A percentile compares a stretch with the other conserved stretches of the same genome.
These are phyloP conservation scores for Rhododendron vialii DNA, from an alignment of 148 eudicot species.

Conservation along the genomic window DNA sequence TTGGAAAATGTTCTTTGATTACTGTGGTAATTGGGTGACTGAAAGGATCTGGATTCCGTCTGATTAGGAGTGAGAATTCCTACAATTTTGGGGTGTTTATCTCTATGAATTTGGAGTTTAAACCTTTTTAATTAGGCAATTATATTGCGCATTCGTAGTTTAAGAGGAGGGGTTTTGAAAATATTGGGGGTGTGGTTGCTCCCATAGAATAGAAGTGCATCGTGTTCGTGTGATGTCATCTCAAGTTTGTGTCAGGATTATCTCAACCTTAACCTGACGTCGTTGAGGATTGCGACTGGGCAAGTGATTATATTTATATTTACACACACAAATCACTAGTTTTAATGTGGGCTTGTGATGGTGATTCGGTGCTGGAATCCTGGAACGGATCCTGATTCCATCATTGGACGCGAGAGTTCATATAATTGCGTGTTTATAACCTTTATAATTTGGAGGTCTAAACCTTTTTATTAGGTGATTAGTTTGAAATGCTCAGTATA, in stretches of 20 bases:
- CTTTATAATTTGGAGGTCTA: background rate
- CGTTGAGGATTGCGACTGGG: background rate
- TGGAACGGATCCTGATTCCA: background rate
- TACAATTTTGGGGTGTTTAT: background rate
- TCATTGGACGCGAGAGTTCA: background rate
- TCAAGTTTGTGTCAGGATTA: background rate
- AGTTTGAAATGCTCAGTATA: background rate
- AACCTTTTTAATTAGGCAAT: background rate
- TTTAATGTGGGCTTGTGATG: background rate
- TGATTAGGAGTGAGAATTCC: background rate
- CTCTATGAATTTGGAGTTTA: background rate
- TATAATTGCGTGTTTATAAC: background rate
- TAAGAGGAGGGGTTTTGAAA: background rate
- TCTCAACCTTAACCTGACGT: background rate
- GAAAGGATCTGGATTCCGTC: background rate
- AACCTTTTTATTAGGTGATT: background rate
- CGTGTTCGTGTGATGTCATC: background rate
- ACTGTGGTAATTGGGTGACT: background rate
- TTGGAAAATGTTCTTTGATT: background rate
- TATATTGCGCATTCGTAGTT: background rate
- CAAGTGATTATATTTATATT: background rate
- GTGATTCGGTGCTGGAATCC: background rate
- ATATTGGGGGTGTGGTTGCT: background rate
- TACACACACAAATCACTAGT: background rate
- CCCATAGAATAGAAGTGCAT: background rate